Evolutionary conservation across 441 rosid genomes (phyloP).

Genomic region (Gossypium davidsonii): DNA sequence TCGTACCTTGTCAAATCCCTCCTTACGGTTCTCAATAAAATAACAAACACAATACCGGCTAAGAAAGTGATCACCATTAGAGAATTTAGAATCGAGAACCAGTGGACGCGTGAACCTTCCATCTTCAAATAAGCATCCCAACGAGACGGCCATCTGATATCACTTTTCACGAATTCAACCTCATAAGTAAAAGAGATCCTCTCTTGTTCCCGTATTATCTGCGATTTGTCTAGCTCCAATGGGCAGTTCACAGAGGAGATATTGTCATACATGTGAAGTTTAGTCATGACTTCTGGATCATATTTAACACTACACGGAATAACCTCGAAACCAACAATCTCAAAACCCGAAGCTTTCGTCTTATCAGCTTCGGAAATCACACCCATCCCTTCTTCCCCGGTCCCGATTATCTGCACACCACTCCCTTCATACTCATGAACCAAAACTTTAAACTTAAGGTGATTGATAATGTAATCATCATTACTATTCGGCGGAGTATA

Average conservation of each 20-base stretch:
- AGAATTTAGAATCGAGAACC: slow-evolving; percentile 93
- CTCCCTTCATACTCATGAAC: slow-evolving; percentile 85
- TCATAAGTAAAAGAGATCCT: slow-evolving; percentile 82
- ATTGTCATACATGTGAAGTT: slow-evolving; percentile 57
- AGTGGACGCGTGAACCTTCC: slow-evolving; percentile 94
- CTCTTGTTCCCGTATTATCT: slow-evolving; percentile 78
- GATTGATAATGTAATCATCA: slow-evolving; percentile 84
- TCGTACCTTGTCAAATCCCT: slow-evolving; percentile 91
- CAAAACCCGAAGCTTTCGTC: slow-evolving; percentile 65
- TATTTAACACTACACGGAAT: slow-evolving; percentile 77
- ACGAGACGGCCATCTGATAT: slow-evolving; percentile 83
- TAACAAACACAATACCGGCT: slow-evolving; percentile 90
- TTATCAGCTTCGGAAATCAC: slow-evolving; percentile 75
- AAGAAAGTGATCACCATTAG: slow-evolving; percentile 89
- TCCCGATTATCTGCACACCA: slow-evolving; percentile 81
- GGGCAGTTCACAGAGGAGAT: slow-evolving; percentile 61
- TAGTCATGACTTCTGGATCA: slow-evolving; percentile 49
- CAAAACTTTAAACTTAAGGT: slow-evolving; percentile 77
- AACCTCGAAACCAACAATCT: slow-evolving; percentile 92
- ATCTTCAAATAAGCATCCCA: slow-evolving; percentile 96
- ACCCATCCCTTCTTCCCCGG: slow-evolving; percentile 92
- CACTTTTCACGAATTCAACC: slow-evolving; percentile 80
- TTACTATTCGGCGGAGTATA: slow-evolving; percentile 61
- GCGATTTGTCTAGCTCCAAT: slow-evolving; percentile 64
- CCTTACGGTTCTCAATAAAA: slow-evolving; percentile 86